Evolutionary conservation across 2,329 filamentous ascomycete species (phyloP).

Genomic region (Elsinoe fawcettii): DNA sequence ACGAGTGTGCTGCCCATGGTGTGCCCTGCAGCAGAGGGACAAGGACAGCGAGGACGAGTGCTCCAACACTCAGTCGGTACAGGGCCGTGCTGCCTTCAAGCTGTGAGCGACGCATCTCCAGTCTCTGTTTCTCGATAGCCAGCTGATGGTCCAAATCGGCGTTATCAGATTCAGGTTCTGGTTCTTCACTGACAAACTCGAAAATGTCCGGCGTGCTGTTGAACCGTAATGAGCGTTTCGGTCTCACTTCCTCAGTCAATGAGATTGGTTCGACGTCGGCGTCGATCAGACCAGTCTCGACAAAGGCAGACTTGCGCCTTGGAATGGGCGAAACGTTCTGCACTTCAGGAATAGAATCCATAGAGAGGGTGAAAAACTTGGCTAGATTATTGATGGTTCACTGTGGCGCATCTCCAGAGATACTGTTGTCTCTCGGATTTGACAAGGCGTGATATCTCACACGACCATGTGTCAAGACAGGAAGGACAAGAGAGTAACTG

Average conservation of each 20-base stretch:
- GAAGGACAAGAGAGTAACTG: neutral
- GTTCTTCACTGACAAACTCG: conserved; percentile 21
- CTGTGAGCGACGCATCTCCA: conserved; percentile 16
- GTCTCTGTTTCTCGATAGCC: conserved; percentile 18
- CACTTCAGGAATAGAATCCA: conserved; percentile 14
- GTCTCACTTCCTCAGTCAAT: conserved; percentile 5
- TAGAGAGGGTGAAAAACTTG: neutral
- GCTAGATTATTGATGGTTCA: neutral
- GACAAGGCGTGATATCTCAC: conserved; percentile 16
- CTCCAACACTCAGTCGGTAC: conserved; percentile 23
- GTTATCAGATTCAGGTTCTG: conserved; percentile 17
- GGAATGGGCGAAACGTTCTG: conserved; percentile 7
- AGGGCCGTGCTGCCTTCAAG: conserved; percentile 20
- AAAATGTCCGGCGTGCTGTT: conserved; percentile 26
- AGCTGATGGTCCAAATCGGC: conserved; percentile 1
- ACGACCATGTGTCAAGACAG: conserved; percentile 16
- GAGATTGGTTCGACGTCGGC: conserved; percentile 7
- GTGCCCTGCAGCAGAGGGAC: conserved; percentile 25
- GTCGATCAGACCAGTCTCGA: conserved; percentile 18
- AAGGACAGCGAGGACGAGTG: conserved; percentile 23
- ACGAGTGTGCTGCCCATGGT: conserved; percentile 21
- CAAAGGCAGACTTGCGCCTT: conserved; percentile 18
- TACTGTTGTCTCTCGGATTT: conserved; percentile 13
- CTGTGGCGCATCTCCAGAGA: conserved; percentile 6
- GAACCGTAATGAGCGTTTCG: conserved; percentile 21